A percentile compares a stretch with the other conserved stretches of the same genome.
phyloP scores from a whole-genome alignment of 306 rosid species.

The Senna tora region DNA sequence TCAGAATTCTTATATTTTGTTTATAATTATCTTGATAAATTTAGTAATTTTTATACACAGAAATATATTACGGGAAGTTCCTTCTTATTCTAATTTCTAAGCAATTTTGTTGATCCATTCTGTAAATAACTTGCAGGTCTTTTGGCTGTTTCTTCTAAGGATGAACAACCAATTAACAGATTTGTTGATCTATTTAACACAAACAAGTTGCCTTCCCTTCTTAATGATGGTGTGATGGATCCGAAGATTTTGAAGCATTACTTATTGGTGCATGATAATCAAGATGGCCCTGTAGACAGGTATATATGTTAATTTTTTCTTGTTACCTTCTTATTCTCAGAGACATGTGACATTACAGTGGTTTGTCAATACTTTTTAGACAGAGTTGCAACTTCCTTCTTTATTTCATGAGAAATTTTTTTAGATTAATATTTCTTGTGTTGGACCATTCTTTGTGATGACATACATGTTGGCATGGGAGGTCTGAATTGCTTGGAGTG shows the following conservation, averaged over 20 bases:
- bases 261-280: slow-evolving; percentile 90
- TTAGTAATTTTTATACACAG: slow-evolving; percentile 9
- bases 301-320: slow-evolving; percentile 42
- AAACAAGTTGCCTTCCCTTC: slow-evolving; percentile 83
- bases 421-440: slow-evolving; percentile 5
- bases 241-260: slow-evolving; percentile 90
- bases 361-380: slow-evolving; percentile 13
- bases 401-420: slow-evolving; percentile 12
- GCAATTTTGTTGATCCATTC: slow-evolving; percentile 24
- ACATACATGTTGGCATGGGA: slow-evolving; percentile 25
- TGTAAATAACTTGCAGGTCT: slow-evolving; percentile 67
- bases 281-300: slow-evolving; percentile 80
- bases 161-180: slow-evolving; percentile 82
- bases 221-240: slow-evolving; percentile 89
- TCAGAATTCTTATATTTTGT: slow-evolving; percentile 17
- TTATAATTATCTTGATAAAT: slow-evolving; percentile 28
- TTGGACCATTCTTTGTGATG: slow-evolving; percentile 18
- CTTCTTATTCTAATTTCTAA: slow-evolving; percentile 17
- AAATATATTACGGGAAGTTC: slow-evolving; percentile 17
- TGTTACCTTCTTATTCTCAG: slow-evolving; percentile 27
- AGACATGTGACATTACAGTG: slow-evolving; percentile 2
- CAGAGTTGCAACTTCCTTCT: slow-evolving; percentile 4
- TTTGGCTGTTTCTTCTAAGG: slow-evolving; percentile 90
- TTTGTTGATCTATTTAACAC: slow-evolving; percentile 77
- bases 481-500: slow-evolving; percentile 5